Evolutionary conservation across 768 basidiomycete genomes (phyloP).

Genomic region (Amanita thiersii): DNA sequence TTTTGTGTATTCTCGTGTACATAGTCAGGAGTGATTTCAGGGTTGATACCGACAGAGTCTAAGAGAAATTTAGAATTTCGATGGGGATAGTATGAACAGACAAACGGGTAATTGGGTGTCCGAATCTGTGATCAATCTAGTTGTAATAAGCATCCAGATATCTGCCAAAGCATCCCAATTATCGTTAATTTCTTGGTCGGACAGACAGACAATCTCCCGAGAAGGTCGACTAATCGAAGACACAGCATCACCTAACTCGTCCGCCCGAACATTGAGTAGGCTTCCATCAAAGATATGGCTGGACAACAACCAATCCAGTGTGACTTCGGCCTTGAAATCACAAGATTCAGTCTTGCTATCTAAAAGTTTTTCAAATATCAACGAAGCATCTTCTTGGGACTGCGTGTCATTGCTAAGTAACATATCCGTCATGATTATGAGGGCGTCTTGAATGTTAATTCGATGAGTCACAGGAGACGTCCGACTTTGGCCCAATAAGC

Average conservation of each 20-base stretch:
- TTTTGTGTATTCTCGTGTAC: conserved; percentile 3
- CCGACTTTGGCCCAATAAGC: conserved; percentile 23
- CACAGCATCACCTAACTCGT: background rate
- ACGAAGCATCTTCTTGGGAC: conserved; percentile 3
- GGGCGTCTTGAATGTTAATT: conserved; percentile 5
- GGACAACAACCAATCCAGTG: background rate
- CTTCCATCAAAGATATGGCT: conserved; percentile 10
- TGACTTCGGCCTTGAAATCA: background rate
- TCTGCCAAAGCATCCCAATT: conserved; percentile 17
- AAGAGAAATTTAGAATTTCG: background rate
- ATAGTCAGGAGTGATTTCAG: conserved; percentile 6
- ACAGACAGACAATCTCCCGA: conserved; percentile 12
- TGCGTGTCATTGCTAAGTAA: conserved; percentile 7
- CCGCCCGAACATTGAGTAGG: conserved; percentile 8
- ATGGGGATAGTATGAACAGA: background rate
- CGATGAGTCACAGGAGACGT: background rate
- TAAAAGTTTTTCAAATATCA: conserved; percentile 7
- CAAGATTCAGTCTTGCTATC: background rate
- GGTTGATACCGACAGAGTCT: conserved; percentile 2
- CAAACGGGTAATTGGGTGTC: conserved; percentile 2
- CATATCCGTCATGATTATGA: conserved; percentile 9
- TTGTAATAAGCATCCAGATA: conserved; percentile 12
- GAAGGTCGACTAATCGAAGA: conserved; percentile 3
- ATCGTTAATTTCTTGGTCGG: conserved; percentile 16
- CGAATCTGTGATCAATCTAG: background rate